A percentile compares a stretch with the other conserved stretches of the same genome.
Conservation (phyloP, 2,329 filamentous ascomycete species). For the Phialemoniopsis sp. region DNA sequence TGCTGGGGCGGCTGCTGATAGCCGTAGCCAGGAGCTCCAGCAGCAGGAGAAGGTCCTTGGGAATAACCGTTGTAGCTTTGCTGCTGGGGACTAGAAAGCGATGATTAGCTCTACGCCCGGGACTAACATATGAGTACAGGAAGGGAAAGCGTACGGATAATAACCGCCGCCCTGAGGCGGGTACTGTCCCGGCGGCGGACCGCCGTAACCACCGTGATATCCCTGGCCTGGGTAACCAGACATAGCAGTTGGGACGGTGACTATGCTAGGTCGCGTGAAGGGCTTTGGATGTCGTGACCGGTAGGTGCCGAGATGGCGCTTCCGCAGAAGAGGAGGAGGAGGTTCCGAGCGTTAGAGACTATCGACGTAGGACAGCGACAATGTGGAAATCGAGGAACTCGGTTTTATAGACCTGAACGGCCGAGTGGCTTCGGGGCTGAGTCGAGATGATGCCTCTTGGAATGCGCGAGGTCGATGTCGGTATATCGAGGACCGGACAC, state of each 20-base stretch:
- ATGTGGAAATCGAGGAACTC: too few species aligned
- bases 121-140: background rate
- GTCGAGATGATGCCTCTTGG: too few species aligned
- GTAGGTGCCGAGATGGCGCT: too few species aligned
- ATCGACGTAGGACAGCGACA: too few species aligned
- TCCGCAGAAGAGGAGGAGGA: too few species aligned
- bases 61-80: constrained; percentile 45
- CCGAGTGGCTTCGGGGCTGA: too few species aligned
- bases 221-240: constrained; percentile 10
- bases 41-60: constrained; percentile 29
- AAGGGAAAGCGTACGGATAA: constrained; percentile 4
- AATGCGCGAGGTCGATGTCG: too few species aligned
- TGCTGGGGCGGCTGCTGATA: constrained; percentile 49
- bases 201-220: constrained; percentile 7
- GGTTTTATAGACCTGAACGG: too few species aligned
- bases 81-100: constrained; percentile 31
- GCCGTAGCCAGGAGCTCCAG: constrained; percentile 24
- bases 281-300: too few species aligned
- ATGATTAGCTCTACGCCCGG: background rate
- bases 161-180: constrained; percentile 5
- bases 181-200: constrained; percentile 7
- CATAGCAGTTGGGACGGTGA: constrained; percentile 2
- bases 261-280: too few species aligned
- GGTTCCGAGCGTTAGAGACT: too few species aligned
- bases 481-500: too few species aligned